These are phyloP conservation scores for Talaromyces borbonicus DNA, from an alignment of 495 filamentous ascomycete genomes.

Conservation along the genomic window DNA sequence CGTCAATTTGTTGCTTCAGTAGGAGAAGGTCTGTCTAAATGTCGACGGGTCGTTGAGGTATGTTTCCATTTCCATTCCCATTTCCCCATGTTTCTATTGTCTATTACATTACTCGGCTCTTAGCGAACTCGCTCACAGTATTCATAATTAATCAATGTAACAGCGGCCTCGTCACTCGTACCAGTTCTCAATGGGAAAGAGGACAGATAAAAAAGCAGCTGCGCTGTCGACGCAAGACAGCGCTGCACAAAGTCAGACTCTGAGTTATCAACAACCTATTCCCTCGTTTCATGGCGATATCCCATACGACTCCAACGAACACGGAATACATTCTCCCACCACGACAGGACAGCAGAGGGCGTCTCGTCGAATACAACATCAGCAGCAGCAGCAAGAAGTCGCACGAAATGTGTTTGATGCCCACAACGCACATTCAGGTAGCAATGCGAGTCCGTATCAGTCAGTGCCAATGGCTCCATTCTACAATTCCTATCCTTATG, in stretches of 20 bases:
- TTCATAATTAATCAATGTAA: too few relatives aligned
- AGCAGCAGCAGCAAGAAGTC: neutral
- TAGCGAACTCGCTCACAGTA: too few relatives aligned
- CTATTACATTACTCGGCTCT: too few relatives aligned
- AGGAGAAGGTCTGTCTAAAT: neutral
- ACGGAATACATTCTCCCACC: neutral
- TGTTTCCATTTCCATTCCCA: too few relatives aligned
- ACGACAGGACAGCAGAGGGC: neutral
- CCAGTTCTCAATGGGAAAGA: neutral
- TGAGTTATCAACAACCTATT: neutral
- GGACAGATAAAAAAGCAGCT: neutral
- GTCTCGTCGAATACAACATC: neutral
- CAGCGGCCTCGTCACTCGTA: neutral
- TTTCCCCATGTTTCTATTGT: too few relatives aligned
- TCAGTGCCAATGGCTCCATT: too few relatives aligned
- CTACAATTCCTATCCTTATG: too few relatives aligned
- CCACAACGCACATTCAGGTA: neutral
- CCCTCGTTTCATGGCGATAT: neutral
- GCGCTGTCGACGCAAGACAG: neutral
- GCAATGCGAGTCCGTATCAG: too few relatives aligned
- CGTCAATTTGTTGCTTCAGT: neutral
- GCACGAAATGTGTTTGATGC: too few relatives aligned
- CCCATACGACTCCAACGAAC: neutral
- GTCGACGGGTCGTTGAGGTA: conserved; percentile 1
- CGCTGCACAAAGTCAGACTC: neutral